Percentiles rank a stretch among this genome's conserved stretches.
Evolutionary conservation across 2,329 filamentous ascomycete genomes (phyloP).

Genomic region (Exophiala alcalophila): DNA sequence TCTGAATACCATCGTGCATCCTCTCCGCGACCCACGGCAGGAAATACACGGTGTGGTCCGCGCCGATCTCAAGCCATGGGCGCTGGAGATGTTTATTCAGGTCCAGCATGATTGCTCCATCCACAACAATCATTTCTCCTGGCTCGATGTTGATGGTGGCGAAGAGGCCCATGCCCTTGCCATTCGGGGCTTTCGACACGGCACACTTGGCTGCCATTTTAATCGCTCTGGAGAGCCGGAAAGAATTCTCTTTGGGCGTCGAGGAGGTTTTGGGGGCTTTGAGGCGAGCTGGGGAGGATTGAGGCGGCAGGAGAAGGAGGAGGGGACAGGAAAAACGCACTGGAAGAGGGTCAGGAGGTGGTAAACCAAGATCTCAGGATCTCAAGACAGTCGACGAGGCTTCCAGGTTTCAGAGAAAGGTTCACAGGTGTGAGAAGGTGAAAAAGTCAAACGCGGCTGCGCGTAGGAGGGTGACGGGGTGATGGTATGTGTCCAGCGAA

Average conservation of each 20-base stretch:
- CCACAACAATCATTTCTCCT: too few relatives aligned
- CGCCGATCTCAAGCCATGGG: background rate
- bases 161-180: conserved; percentile 6
- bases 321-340: background rate
- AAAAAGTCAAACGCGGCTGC: too few relatives aligned
- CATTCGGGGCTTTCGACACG: background rate
- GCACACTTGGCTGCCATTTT: background rate
- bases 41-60: background rate
- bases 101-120: background rate
- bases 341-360: too few relatives aligned
- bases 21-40: background rate
- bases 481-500: too few relatives aligned
- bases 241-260: too few relatives aligned
- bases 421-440: too few relatives aligned
- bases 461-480: too few relatives aligned
- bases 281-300: background rate
- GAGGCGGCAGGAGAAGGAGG: background rate
- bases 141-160: too few relatives aligned
- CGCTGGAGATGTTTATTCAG: background rate
- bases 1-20: background rate
- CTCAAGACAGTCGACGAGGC: too few relatives aligned
- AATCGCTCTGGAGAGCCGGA: background rate
- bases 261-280: background rate
- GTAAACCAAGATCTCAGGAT: too few relatives aligned
- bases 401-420: too few relatives aligned